These are phyloP conservation scores for Ascoidea tarda DNA, from an alignment of 805 yeast species.

Conservation along the genomic window DNA sequence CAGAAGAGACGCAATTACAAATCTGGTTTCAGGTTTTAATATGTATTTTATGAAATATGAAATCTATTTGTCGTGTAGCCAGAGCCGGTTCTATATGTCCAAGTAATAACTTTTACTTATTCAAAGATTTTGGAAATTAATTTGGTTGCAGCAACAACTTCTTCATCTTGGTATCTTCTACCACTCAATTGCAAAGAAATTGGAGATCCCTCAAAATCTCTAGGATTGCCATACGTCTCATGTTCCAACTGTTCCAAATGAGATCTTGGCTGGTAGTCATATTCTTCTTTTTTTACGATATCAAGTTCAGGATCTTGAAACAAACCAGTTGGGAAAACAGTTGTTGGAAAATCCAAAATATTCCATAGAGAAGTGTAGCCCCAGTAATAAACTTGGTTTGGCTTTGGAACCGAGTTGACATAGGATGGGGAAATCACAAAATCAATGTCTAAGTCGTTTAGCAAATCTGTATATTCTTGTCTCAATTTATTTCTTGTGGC, in stretches of 20 bases:
- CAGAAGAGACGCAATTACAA: no score
- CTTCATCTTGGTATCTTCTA: constrained; percentile 35
- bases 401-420: constrained; percentile 25
- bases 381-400: constrained; percentile 17
- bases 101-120: no score
- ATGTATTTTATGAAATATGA: no score
- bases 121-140: constrained; percentile 21
- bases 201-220: constrained; percentile 29
- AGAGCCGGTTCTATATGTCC: no score
- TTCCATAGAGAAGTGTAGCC: constrained; percentile 30
- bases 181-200: constrained; percentile 36
- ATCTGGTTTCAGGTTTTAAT: no score
- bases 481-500: constrained; percentile 18
- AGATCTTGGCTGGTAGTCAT: constrained; percentile 10
- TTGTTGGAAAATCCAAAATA: constrained; percentile 25
- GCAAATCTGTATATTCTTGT: constrained; percentile 6
- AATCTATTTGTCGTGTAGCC: no score
- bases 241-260: constrained; percentile 5
- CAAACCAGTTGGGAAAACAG: constrained; percentile 25
- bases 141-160: constrained; percentile 29
- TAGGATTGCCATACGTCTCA: constrained; percentile 12
- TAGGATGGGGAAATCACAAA: constrained; percentile 35
- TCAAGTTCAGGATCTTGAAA: constrained; percentile 13
- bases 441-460: constrained; percentile 26
- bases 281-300: constrained; percentile 5